Conservation (phyloP, 192 early-diverging fungal genomes). For the Entophlyctis helioformis region DNA sequence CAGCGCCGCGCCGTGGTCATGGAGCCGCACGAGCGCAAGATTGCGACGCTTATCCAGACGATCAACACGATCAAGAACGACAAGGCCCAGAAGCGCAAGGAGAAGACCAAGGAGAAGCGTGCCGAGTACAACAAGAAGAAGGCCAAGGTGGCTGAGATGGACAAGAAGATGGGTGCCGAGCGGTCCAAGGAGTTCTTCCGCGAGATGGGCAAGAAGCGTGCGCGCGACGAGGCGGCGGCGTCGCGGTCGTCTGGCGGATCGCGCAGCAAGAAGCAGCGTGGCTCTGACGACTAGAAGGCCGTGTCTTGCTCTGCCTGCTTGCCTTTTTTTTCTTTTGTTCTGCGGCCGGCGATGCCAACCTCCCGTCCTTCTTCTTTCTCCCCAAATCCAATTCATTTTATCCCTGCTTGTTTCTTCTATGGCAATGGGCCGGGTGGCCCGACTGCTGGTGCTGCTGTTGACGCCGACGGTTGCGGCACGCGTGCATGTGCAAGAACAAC, state of each 20-base stretch:
- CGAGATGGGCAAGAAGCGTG: slow-evolving; percentile 25
- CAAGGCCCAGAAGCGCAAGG: slow-evolving; percentile 66
- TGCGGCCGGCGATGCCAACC: no score
- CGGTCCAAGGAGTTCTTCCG: slow-evolving; percentile 20
- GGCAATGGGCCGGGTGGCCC: no score
- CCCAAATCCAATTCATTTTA: no score
- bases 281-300: no score
- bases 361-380: no score
- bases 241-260: slow-evolving; percentile 5
- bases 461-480: no score
- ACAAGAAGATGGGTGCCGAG: slow-evolving; percentile 13
- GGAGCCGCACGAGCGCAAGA: slow-evolving; percentile 84
- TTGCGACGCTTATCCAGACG: slow-evolving; percentile 70
- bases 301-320: no score
- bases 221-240: slow-evolving; percentile 11
- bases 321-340: no score
- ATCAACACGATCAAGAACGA: slow-evolving; percentile 81
- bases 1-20: slow-evolving; percentile 71
- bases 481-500: no score
- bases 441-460: no score
- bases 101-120: slow-evolving; percentile 37
- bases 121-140: slow-evolving; percentile 28
- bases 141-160: slow-evolving; percentile 12
- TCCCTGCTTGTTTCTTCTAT: no score
- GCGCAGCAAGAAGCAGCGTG: slow-evolving; percentile 11